These are phyloP conservation scores for Sclerospora graminicola DNA, from an alignment of 352 stramenopile genomes.

Conservation along the genomic window DNA sequence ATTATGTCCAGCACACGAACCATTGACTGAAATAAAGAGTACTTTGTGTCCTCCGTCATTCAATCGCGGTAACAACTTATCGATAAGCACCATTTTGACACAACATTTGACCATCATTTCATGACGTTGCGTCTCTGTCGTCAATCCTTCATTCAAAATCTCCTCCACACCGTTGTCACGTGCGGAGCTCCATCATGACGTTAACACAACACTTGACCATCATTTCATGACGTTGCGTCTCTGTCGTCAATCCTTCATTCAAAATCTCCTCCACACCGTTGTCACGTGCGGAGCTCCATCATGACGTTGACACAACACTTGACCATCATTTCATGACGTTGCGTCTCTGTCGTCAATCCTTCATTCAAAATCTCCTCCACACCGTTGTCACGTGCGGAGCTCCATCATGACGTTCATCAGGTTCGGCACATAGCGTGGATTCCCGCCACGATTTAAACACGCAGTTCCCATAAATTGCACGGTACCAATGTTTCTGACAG, in stretches of 20 bases:
- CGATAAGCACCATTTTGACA: conserved; percentile 99
- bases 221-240: too few relatives aligned
- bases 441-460: conserved; percentile 78
- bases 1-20: conserved; percentile 99
- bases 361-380: too few relatives aligned
- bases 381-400: too few relatives aligned
- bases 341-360: too few relatives aligned
- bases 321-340: too few relatives aligned
- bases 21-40: conserved; percentile 99
- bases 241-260: too few relatives aligned
- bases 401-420: conserved; percentile 92
- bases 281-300: too few relatives aligned
- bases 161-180: conserved; percentile 88
- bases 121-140: conserved; percentile 62
- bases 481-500: conserved; percentile 88
- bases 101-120: conserved; percentile 95
- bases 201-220: conserved; percentile 90
- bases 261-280: too few relatives aligned
- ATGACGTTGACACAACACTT: too few relatives aligned
- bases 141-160: conserved; percentile 71
- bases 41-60: conserved; percentile 96
- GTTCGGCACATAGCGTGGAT: conserved; percentile 77
- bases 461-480: conserved; percentile 92
- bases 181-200: too few relatives aligned
- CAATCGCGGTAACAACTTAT: conserved; percentile 97